phyloP scores from a whole-genome alignment of 1,284 basidiomycete species.

The Leucoagaricus sp. region DNA sequence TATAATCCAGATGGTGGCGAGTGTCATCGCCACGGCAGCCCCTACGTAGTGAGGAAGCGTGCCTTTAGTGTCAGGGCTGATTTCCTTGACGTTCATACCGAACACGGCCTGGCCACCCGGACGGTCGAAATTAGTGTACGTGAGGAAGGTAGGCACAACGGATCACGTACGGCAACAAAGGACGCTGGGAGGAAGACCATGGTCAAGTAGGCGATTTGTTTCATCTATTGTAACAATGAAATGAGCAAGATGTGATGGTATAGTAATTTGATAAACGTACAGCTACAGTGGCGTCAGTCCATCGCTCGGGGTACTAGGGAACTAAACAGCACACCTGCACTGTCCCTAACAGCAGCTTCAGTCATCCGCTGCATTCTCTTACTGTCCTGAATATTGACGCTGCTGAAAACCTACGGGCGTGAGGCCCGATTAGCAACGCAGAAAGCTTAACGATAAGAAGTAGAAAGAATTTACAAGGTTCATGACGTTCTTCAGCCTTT shows the following conservation, averaged over 20 bases:
- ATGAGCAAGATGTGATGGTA: neutral
- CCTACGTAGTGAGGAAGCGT: constrained; percentile 43
- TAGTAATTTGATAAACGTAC: neutral
- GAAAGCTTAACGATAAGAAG: neutral
- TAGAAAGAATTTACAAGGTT: constrained; percentile 40
- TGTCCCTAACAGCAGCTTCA: constrained; percentile 47
- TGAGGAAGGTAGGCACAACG: neutral
- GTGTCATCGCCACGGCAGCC: constrained; percentile 43
- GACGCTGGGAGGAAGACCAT: constrained; percentile 59
- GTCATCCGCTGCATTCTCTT: constrained; percentile 47
- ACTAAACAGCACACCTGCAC: constrained; percentile 33
- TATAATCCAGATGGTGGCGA: constrained; percentile 49
- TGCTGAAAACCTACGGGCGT: constrained; percentile 45
- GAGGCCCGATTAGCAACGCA: too few relatives aligned
- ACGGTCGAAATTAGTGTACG: constrained; percentile 35
- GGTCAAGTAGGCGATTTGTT: constrained; percentile 54
- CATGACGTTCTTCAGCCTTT: constrained; percentile 54
- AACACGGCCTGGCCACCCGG: constrained; percentile 47
- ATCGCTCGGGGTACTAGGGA: neutral
- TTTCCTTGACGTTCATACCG: constrained; percentile 45
- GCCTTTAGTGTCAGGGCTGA: constrained; percentile 36
- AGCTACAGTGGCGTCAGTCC: neutral
- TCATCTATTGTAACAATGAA: constrained; percentile 37
- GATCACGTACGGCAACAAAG: constrained; percentile 47
- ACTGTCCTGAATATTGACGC: constrained; percentile 52